These are phyloP conservation scores for Mallotus nudiflorus DNA, from an alignment of 345 rosid species.

Conservation along the genomic window DNA sequence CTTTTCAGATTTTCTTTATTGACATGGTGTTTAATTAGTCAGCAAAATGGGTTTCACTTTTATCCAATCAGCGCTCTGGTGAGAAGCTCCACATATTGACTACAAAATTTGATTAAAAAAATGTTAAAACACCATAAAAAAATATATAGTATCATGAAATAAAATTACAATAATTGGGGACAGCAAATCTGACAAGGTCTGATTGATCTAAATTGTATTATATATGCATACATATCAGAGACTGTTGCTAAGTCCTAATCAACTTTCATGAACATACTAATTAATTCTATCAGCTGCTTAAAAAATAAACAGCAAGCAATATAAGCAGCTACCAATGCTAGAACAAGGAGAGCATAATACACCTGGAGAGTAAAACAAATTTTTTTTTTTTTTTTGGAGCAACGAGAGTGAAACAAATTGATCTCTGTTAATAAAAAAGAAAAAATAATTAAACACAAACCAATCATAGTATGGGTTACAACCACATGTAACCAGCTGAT, in stretches of 20 bases:
- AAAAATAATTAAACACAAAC: not conserved
- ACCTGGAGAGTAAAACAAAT: not conserved
- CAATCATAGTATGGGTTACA: not conserved
- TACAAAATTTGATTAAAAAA: no score
- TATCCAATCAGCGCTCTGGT: no score
- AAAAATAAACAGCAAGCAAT: not conserved
- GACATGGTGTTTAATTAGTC: no score
- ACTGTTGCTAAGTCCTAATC: constrained; percentile 32
- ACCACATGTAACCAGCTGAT: constrained; percentile 17
- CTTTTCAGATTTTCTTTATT: no score
- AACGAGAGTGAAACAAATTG: no score
- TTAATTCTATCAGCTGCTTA: not conserved
- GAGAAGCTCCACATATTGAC: no score
- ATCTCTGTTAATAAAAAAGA: not conserved
- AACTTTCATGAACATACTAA: not conserved
- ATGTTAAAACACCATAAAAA: not conserved
- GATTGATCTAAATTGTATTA: constrained; percentile 15
- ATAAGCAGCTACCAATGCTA: constrained; percentile 8
- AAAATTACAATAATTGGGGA: constrained; percentile 19
- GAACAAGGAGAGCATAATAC: not conserved
- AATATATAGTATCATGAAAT: constrained; percentile 8
- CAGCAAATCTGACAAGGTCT: constrained; percentile 26
- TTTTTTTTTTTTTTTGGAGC: no score
- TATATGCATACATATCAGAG: constrained; percentile 1
- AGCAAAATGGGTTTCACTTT: no score